phyloP scores from a whole-genome alignment of 2,329 filamentous ascomycete genomes.

The Gaeumannomyces sp. region DNA sequence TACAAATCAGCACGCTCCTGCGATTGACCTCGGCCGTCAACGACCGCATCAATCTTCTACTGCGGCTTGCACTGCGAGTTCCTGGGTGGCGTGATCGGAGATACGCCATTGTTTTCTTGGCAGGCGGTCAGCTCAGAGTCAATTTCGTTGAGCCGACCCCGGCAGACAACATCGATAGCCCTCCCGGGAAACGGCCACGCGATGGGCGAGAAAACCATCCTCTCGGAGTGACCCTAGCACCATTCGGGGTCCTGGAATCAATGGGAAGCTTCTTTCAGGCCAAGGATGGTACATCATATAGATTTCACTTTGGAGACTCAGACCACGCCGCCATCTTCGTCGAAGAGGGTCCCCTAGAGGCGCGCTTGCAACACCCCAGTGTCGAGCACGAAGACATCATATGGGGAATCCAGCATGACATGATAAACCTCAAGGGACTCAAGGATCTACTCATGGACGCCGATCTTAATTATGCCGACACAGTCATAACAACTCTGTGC shows the following conservation, averaged over 20 bases:
- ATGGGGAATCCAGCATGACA: not conserved
- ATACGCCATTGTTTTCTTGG: not conserved
- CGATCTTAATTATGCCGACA: not conserved
- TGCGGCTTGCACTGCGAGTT: not conserved
- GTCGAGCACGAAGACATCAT: not conserved
- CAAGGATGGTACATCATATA: not conserved
- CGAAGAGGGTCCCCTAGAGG: too few relatives aligned
- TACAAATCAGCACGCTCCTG: not conserved
- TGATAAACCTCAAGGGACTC: not conserved
- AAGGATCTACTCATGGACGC: not conserved
- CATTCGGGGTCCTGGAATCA: too few relatives aligned
- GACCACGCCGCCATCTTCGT: not conserved
- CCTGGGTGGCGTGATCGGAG: not conserved
- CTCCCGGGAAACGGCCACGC: not conserved
- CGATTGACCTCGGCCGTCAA: not conserved
- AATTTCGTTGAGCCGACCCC: too few relatives aligned
- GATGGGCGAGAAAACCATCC: too few relatives aligned
- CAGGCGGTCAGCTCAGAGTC: not conserved
- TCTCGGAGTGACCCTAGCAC: too few relatives aligned
- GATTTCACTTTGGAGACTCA: too few relatives aligned
- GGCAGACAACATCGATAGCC: not conserved
- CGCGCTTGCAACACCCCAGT: not conserved
- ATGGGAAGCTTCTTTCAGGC: not conserved
- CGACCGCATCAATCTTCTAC: not conserved
- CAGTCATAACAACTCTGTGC: not conserved